Base-by-base conservation (phyloP, 805 yeast species). In the Torulaspora delbrueckii region DNA sequence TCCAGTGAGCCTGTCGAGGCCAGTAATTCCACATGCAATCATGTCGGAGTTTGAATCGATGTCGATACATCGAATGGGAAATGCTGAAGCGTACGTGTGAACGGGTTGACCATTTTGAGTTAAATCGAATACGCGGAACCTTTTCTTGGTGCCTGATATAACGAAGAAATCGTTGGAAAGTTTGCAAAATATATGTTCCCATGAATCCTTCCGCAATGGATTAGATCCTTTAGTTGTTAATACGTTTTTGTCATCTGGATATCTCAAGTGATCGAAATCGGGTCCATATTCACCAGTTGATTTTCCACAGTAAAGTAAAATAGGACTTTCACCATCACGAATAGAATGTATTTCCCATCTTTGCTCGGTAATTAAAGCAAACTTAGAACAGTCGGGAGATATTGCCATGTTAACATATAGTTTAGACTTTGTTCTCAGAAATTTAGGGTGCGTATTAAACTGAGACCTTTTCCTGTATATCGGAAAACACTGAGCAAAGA, bases 401-500 rank as follows among this genome's bases (percentile, higher is more conserved):
- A 79, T 72, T 48, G 85, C 73, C 43, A 88, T 63, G 65, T 80
- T 68, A 52, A 80, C 71, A 59, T 76, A 68, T 53, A 75, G 50
- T 66, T 74, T 69, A 42, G 79, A 68, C 63, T 71, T 67, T 27
- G 75, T 67, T 40, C 76, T 60, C 26, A 79, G 67, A 44, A 78
- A 68, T 40, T 73, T 73, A 7, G 79, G 65, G 46, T 78, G 82
- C 0, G 83, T 77, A 23, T 71, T 67, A 57, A 74, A 75, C 36
- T 78, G 78, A 40, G 73, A 71, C 40, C 77, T 72, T 50, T 77
- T 82, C 48, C 96, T 73, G 59, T 84, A 86, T 45, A 81, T 78
- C 0, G 97, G 97, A 65, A 87, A 89, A 55, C 91, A 86, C 56
- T 81, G 84, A 5, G 82, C 81, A 62, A 82, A 87, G 43, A 80